Conservation (phyloP, 2,329 filamentous ascomycete species). For the Byssochlamys sp. region DNA sequence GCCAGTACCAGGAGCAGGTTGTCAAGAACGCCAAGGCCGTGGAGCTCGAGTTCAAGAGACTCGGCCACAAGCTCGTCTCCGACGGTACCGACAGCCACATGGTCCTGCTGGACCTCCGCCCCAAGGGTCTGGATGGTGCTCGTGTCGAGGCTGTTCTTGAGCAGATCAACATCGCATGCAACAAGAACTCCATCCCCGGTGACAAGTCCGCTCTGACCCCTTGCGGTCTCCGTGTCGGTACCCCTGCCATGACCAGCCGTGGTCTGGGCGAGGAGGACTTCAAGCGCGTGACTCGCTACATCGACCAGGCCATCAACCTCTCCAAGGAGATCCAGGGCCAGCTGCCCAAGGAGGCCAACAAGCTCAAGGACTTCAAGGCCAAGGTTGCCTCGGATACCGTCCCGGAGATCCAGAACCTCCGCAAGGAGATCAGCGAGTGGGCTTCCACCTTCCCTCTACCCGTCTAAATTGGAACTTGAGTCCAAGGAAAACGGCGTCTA, state of each 20-base stretch:
- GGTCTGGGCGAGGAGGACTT: constrained; percentile 91
- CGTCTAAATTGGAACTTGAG: constrained; percentile 22
- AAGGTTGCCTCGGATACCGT: constrained; percentile 73
- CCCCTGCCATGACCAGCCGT: constrained; percentile 92
- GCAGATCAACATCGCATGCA: constrained; percentile 97
- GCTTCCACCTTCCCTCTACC: constrained; percentile 85
- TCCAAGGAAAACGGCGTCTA: neutral
- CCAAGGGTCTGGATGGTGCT: constrained; percentile 75
- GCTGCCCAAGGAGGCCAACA: constrained; percentile 94
- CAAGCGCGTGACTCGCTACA: constrained; percentile 78
- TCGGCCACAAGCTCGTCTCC: constrained; percentile 77
- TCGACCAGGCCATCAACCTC: constrained; percentile 78
- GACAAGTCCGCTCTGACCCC: constrained; percentile 95
- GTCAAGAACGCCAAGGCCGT: constrained; percentile 85
- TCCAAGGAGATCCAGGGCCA: constrained; percentile 75
- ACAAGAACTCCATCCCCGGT: constrained; percentile 97
- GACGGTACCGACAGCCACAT: constrained; percentile 97
- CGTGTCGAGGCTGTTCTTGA: constrained; percentile 93
- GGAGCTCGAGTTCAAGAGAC: constrained; percentile 58
- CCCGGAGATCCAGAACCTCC: constrained; percentile 70
- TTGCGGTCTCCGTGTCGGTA: constrained; percentile 88
- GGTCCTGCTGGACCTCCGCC: constrained; percentile 82
- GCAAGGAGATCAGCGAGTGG: constrained; percentile 84
- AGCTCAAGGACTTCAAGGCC: constrained; percentile 98
- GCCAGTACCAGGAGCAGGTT: constrained; percentile 81